Base-by-base conservation (phyloP, 2,329 filamentous ascomycete genomes). In the Fusarium sp. region DNA sequence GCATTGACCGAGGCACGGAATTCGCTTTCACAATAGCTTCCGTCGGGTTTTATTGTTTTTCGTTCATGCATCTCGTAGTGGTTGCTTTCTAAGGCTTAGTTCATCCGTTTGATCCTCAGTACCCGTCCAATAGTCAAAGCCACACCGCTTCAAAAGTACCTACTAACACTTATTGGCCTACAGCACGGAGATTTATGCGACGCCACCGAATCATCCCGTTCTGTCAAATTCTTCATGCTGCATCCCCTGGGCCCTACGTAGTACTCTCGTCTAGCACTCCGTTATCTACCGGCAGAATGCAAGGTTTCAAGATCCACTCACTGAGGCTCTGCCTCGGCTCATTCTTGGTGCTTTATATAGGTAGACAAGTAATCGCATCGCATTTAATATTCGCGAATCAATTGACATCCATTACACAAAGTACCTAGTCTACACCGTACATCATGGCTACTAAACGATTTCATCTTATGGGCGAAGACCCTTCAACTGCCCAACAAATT, bases 391-490 rank as follows among this genome's bases (percentile, higher is more conserved):
- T 50, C 49, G 37, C 40, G 39, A 49, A 45, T n/a, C 23, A 48
- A 39, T 42, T 51, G 14, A 29, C 36, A 43, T 35, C n/a, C n/a
- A n/a, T n/a, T n/a, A n/a, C n/a, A n/a, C 14, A 3, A 33, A 33
- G 6, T 17, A n/a, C n/a, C n/a, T n/a, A n/a, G n/a, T n/a, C n/a
- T n/a, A 35, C 33, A 35, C 25, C 25, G 15, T n/a, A 35, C 56
- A 52, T 17, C 48, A 81, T 82, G 78, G 70, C 76, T 33, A 74
- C 74, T 39, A 78, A 79, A 71, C 71, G 74, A 39, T 83, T 83
- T 52, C 77, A 81, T 55, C 78, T 83, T 20, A 66, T 80, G 49
- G 81, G 82, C 17, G 80, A 83, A 50, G 74, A 76, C 58, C 67
- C 75, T 41, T 76, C 76, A 11, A 76, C 72, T 14, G 75, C 76